A percentile compares a stretch with the other conserved stretches of the same genome.
Evolutionary conservation across 2,329 filamentous ascomycete genomes (phyloP).

Genomic region (Raffaelea arxii): DNA sequence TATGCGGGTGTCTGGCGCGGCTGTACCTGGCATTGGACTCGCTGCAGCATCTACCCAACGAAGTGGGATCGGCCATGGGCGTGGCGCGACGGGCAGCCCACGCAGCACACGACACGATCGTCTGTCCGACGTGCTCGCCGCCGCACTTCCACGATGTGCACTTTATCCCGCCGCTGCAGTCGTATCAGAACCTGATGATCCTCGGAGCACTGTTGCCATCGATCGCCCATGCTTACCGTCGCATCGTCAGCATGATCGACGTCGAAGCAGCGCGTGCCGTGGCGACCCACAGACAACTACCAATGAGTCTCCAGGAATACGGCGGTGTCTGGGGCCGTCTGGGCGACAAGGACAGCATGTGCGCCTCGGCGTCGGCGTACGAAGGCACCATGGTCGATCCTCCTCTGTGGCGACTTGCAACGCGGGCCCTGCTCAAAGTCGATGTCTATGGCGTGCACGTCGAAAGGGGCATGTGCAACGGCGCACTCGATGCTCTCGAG

Average conservation of each 20-base stretch:
- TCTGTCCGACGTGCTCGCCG: constrained; percentile 39
- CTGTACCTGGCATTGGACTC: constrained; percentile 42
- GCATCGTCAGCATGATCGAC: constrained; percentile 45
- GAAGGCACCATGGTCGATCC: constrained; percentile 39
- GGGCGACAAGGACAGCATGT: constrained; percentile 15
- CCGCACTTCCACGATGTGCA: constrained; percentile 23
- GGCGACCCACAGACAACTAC: constrained; percentile 28
- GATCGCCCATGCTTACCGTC: constrained; percentile 46
- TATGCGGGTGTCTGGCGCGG: constrained; percentile 38
- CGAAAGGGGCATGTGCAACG: neutral
- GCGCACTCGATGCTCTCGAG: neutral
- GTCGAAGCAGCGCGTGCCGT: constrained; percentile 35
- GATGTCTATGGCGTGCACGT: constrained; percentile 45
- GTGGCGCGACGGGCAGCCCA: constrained; percentile 37
- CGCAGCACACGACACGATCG: constrained; percentile 39
- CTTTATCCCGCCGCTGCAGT: constrained; percentile 31
- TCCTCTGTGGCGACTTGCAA: constrained; percentile 40
- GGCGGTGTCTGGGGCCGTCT: constrained; percentile 38
- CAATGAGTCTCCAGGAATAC: constrained; percentile 34
- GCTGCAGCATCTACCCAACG: constrained; percentile 34
- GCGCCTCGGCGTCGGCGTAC: constrained; percentile 21
- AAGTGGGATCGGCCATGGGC: constrained; percentile 35
- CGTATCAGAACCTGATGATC: constrained; percentile 50
- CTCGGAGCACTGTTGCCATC: constrained; percentile 48
- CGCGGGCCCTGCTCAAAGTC: constrained; percentile 43